Percentiles rank a stretch among this genome's conserved stretches.
Conservation (phyloP, 257 asterid genomes). For the Solanum stenotomum region DNA sequence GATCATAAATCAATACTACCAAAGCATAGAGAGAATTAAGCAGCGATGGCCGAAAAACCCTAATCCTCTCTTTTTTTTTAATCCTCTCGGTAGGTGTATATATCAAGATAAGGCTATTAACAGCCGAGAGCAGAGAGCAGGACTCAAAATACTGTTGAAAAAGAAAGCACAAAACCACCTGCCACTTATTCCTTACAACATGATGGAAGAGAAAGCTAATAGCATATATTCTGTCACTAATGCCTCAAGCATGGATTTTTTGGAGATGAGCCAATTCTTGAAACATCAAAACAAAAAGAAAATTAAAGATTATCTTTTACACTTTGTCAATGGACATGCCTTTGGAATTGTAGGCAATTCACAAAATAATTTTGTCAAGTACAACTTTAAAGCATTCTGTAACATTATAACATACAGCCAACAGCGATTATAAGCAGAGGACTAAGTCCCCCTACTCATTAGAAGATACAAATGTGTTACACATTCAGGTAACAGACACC, state of each 20-base stretch:
- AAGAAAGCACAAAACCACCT: neutral
- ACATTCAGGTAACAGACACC: neutral
- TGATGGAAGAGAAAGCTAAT: neutral
- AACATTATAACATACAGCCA: neutral
- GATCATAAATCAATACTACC: neutral
- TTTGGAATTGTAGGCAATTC: neutral
- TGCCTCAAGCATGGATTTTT: neutral
- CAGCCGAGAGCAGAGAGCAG: neutral
- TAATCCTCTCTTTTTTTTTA: neutral
- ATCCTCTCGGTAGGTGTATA: neutral
- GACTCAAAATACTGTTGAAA: neutral
- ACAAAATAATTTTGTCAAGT: neutral
- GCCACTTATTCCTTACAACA: neutral
- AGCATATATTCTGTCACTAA: neutral
- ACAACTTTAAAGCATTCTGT: neutral
- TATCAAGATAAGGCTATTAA: neutral
- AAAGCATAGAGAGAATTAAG: neutral
- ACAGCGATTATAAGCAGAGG: neutral
- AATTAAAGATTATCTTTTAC: neutral
- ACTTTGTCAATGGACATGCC: neutral
- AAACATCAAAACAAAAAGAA: neutral
- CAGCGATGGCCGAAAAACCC: neutral
- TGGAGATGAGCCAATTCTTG: neutral
- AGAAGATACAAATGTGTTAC: neutral
- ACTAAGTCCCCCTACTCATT: neutral